Conservation (phyloP, 352 stramenopile genomes). For the Phytophthora crassamura region DNA sequence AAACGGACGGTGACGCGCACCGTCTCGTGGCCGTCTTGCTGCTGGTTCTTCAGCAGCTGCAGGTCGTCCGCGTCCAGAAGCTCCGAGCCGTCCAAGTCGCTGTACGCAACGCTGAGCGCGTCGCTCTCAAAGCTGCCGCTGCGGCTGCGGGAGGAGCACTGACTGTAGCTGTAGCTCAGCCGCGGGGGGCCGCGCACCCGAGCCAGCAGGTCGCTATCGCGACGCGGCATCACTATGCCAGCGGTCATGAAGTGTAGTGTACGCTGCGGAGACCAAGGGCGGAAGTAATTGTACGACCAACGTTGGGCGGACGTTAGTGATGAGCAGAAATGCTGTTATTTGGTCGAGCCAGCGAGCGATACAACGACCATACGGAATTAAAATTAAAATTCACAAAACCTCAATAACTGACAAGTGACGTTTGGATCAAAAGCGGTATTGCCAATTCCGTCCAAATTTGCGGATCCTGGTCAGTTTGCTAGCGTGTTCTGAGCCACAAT, state of each 20-base stretch:
- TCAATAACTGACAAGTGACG: too few species aligned
- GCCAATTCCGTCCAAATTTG: too few species aligned
- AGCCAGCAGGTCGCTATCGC: conserved; percentile 36
- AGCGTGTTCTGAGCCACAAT: too few species aligned
- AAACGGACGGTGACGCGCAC: conserved; percentile 54
- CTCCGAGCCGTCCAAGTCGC: conserved; percentile 41
- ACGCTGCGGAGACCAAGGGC: background rate
- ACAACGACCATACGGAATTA: background rate
- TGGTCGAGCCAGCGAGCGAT: conserved; percentile 10
- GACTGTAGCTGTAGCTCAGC: conserved; percentile 31
- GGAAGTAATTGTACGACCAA: conserved; percentile 18
- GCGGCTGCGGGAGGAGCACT: conserved; percentile 44
- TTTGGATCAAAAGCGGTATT: too few species aligned
- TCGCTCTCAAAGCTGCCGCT: conserved; percentile 43
- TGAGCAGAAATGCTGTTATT: too few species aligned
- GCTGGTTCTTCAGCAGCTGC: conserved; percentile 31
- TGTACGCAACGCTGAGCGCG: conserved; percentile 24
- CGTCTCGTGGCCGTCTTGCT: conserved; percentile 31
- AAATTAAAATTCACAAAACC: too few species aligned
- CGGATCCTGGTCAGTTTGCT: too few species aligned
- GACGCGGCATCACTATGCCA: conserved; percentile 36
- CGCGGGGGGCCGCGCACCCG: conserved; percentile 12
- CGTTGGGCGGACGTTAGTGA: conserved; percentile 5
- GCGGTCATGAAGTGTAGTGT: background rate
- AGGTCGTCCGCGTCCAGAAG: conserved; percentile 45